Evolutionary conservation across 768 basidiomycete genomes (phyloP), one percentile per base, ranked within the genome.

Genomic region (Serendipita indica): DNA sequence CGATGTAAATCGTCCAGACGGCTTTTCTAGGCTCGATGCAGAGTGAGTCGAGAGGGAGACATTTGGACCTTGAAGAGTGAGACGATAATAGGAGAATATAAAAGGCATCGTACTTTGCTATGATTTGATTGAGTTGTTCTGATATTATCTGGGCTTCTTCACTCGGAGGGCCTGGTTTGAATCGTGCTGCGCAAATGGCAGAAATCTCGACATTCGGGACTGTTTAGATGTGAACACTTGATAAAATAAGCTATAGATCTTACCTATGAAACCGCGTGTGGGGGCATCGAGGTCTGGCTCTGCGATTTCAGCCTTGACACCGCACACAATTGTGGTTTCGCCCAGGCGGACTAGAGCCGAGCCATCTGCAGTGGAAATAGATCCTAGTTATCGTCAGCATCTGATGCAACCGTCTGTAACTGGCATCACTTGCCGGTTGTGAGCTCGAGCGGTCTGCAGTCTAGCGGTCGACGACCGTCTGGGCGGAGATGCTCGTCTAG

Each of bases 121-220:
- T 73, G 16, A 80, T 76, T 62, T 91, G 83, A 63, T 89, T 81
- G 59, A 99, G 68, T 61, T 86, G 74, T 64, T 89, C 84, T 0
- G 90, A 91, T 3, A 94, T 75, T 3, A 89, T 82, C 65, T 98
- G 96, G 0, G 93, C 92, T 67, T 98, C 93, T 62, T 97, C 93
- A 0, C 81, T 77, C 0, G 96, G 96, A 1, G 96, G 93, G 2
- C 96, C 96, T 33, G 94, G 88, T 65, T 92, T 93, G 75, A 96
- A 98, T 64, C 79, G 82, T 0, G 94, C 84, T 5, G 91, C 92
- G 67, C 91, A 97, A 59, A 98, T 77, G 0, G 94, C 86, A 1
- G 93, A 86, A 1, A 99, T 77, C 69, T 99, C 94, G 63, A 98
- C 73, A 66, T 98, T 98, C 1, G 96, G 94, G 0, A 98, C 94